Percentiles rank a stretch among this genome's conserved stretches.
Evolutionary conservation across 306 rosid genomes (phyloP).

Genomic region (Parietaria judaica): DNA sequence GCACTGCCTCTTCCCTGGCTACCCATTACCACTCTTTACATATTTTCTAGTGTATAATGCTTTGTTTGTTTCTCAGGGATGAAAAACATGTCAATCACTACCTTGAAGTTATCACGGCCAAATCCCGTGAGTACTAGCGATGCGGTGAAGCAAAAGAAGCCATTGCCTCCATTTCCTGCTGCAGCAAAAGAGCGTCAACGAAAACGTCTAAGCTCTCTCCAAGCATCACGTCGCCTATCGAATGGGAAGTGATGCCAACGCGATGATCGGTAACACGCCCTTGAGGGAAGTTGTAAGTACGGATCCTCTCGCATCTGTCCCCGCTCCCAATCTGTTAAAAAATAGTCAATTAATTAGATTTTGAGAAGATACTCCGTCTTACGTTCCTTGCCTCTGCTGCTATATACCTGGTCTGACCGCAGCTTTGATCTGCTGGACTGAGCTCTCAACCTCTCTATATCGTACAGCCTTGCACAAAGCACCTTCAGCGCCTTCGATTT

Average conservation of each 20-base stretch:
- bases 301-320: conserved; percentile 86
- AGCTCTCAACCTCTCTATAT: conserved; percentile 66
- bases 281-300: conserved; percentile 85
- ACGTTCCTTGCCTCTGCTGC: conserved; percentile 3
- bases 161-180: conserved; percentile 80
- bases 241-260: conserved; percentile 72
- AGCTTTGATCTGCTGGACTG: conserved; percentile 64
- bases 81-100: no score
- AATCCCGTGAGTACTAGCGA: no score
- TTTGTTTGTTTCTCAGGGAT: no score
- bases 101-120: no score
- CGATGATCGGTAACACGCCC: conserved; percentile 94
- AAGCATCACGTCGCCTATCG: conserved; percentile 72
- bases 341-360: conserved; percentile 13
- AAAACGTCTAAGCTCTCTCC: conserved; percentile 72
- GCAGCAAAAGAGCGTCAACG: conserved; percentile 73
- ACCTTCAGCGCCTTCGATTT: conserved; percentile 85
- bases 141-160: conserved; percentile 35
- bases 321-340: conserved; percentile 76
- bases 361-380: not conserved
- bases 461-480: conserved; percentile 80
- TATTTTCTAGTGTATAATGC: not conserved
- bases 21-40: conserved; percentile 12
- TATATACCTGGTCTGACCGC: conserved; percentile 74
- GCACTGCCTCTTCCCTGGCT: conserved; percentile 99